phyloP scores from a whole-genome alignment of 352 stramenopile species.

The Pythium chondricola region DNA sequence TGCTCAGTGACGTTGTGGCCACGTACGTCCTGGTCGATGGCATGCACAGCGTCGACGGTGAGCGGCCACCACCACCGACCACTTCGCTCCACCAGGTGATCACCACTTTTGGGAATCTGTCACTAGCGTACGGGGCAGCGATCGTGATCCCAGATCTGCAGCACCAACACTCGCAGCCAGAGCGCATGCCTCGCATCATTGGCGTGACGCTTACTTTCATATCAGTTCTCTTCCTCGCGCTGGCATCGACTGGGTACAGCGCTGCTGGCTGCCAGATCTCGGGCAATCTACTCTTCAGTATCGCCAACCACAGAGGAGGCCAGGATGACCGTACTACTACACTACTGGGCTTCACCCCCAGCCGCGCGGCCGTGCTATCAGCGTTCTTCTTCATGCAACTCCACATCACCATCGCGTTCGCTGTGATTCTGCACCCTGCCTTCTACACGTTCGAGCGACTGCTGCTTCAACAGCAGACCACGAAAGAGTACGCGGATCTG shows the following conservation, averaged over 20 bases:
- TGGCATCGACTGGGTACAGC: slow-evolving; percentile 23
- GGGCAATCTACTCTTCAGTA: slow-evolving; percentile 35
- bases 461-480: slow-evolving; percentile 22
- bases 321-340: too few relatives aligned
- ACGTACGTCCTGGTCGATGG: slow-evolving; percentile 19
- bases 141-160: slow-evolving; percentile 33
- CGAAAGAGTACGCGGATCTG: not conserved
- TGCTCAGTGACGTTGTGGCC: slow-evolving; percentile 26
- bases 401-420: slow-evolving; percentile 36
- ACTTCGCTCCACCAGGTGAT: slow-evolving; percentile 22
- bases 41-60: too few relatives aligned
- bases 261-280: slow-evolving; percentile 29
- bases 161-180: slow-evolving; percentile 26
- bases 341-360: slow-evolving; percentile 19
- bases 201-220: slow-evolving; percentile 26
- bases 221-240: slow-evolving; percentile 22
- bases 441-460: slow-evolving; percentile 24
- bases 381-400: slow-evolving; percentile 39
- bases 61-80: too few relatives aligned
- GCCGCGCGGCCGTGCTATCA: slow-evolving; percentile 20
- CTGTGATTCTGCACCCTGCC: slow-evolving; percentile 25
- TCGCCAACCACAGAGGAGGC: too few relatives aligned
- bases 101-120: slow-evolving; percentile 31
- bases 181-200: slow-evolving; percentile 32
- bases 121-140: slow-evolving; percentile 31